phyloP scores from a whole-genome alignment of 2,329 filamentous ascomycete genomes.

The Botrytis deweyae region DNA sequence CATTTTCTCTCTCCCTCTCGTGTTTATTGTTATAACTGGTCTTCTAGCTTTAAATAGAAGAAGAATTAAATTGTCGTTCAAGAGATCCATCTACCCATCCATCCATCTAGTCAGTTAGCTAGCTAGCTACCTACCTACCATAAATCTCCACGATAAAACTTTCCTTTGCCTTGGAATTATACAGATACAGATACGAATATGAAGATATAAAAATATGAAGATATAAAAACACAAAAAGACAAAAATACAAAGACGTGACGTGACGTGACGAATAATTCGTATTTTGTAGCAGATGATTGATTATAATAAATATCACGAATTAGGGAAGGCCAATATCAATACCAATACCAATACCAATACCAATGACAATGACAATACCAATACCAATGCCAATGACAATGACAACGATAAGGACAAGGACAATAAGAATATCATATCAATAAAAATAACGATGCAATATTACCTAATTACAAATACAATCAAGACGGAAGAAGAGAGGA shows the following conservation, averaged over 20 bases:
- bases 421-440: no score
- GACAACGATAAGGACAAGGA: no score
- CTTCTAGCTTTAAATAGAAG: neutral
- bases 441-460: neutral
- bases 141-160: neutral
- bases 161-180: neutral
- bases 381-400: no score
- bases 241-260: neutral
- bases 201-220: neutral
- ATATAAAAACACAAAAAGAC: neutral
- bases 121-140: neutral
- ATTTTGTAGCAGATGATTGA: neutral
- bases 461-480: neutral
- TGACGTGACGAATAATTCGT: neutral
- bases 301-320: no score
- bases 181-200: neutral
- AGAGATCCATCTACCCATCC: neutral
- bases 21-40: neutral
- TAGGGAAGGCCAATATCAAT: no score
- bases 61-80: neutral
- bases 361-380: no score
- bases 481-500: neutral
- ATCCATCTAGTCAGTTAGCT: neutral
- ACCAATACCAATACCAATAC: no score
- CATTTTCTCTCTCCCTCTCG: neutral